Percentiles rank a stretch among this genome's conserved stretches.
Evolutionary conservation across 176 grass and related monocot species (phyloP).

Genomic region (Chrysopogon serrulatus): DNA sequence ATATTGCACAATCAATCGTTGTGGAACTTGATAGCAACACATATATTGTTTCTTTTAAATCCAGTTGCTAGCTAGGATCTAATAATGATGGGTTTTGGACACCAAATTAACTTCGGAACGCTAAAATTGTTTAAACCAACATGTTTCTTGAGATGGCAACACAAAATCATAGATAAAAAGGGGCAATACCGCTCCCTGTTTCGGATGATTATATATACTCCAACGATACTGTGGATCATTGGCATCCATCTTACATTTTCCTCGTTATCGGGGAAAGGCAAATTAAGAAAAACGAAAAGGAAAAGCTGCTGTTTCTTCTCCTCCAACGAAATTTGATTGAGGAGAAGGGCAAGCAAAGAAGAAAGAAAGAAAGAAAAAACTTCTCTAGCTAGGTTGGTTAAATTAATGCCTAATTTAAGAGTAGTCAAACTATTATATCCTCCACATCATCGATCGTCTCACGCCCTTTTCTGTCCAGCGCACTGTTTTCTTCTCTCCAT

Average conservation of each 20-base stretch:
- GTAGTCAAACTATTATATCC: constrained; percentile 17
- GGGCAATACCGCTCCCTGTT: background rate
- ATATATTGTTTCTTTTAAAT: background rate
- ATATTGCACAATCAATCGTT: background rate
- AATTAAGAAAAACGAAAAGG: background rate
- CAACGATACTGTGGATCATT: constrained; percentile 5
- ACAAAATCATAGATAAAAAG: background rate
- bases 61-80: no score
- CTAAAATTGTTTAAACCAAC: background rate
- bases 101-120: background rate
- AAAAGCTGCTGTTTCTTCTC: background rate
- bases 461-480: background rate
- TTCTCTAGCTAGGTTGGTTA: constrained; percentile 2
- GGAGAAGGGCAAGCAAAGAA: constrained; percentile 14
- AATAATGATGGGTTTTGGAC: no score
- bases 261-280: background rate
- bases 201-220: background rate
- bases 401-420: background rate
- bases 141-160: background rate
- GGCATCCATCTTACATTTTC: background rate
- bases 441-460: background rate
- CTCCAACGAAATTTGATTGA: background rate
- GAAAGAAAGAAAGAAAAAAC: background rate
- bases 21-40: background rate
- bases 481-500: constrained; percentile 12